These are phyloP conservation scores for Lipomyces yamadae DNA, from an alignment of 805 yeast species.

Conservation along the genomic window DNA sequence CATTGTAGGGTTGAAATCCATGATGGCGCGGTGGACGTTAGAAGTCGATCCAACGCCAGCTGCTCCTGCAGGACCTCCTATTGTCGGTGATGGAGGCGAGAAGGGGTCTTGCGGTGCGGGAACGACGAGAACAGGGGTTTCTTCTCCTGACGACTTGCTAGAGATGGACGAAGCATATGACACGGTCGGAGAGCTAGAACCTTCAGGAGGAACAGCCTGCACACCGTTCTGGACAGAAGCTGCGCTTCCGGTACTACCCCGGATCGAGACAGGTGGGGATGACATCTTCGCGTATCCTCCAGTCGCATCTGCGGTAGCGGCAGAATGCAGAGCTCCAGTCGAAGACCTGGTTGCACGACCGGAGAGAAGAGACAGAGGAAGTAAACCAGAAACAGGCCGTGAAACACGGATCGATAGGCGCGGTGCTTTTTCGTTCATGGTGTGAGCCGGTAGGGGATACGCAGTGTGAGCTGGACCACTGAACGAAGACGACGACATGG, in stretches of 20 bases:
- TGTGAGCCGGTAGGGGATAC: constrained; percentile 19
- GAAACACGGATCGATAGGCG: constrained; percentile 36
- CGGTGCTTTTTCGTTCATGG: constrained; percentile 20
- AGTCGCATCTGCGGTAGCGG: not conserved
- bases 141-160: constrained; percentile 12
- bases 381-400: constrained; percentile 31
- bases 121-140: constrained; percentile 20
- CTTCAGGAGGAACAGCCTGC: not conserved
- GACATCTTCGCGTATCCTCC: constrained; percentile 6
- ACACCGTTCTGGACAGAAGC: constrained; percentile 12
- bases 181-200: not conserved
- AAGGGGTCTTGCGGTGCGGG: constrained; percentile 19
- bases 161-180: constrained; percentile 24
- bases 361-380: constrained; percentile 35
- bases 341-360: constrained; percentile 33
- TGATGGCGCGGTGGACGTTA: constrained; percentile 38
- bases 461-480: constrained; percentile 6
- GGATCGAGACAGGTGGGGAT: constrained; percentile 13
- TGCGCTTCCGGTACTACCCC: constrained; percentile 6
- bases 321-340: constrained; percentile 20
- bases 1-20: constrained; percentile 40
- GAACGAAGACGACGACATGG: not conserved
- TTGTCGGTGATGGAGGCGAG: constrained; percentile 3
- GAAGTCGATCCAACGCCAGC: constrained; percentile 27
- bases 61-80: constrained; percentile 11